These are phyloP conservation scores for Barnettozyma populi DNA, from an alignment of 805 yeast genomes.

Conservation along the genomic window DNA sequence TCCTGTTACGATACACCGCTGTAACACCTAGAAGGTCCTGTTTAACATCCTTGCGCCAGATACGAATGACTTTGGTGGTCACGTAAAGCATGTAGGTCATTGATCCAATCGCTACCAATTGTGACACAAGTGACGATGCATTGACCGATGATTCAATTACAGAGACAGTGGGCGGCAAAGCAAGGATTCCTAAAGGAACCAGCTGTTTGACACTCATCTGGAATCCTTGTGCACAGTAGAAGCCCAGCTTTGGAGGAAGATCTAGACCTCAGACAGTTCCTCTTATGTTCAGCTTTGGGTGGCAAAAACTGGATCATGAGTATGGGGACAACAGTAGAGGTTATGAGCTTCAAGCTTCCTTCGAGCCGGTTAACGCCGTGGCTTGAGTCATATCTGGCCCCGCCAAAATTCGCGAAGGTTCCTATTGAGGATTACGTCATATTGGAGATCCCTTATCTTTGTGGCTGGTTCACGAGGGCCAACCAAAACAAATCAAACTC, in stretches of 20 bases:
- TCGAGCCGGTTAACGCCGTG: background rate
- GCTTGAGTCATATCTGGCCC: background rate
- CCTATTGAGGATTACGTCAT: background rate
- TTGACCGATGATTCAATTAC: background rate
- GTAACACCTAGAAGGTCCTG: background rate
- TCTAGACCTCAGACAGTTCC: background rate
- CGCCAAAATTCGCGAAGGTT: background rate
- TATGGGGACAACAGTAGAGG: background rate
- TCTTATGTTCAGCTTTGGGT: background rate
- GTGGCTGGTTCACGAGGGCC: background rate
- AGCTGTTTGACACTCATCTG: background rate
- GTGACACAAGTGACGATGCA: slow-evolving; percentile 1
- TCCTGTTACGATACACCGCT: background rate
- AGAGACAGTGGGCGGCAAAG: background rate
- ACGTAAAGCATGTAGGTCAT: background rate
- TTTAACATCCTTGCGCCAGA: background rate
- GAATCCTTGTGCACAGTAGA: background rate
- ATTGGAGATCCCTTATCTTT: background rate
- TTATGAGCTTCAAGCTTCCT: background rate
- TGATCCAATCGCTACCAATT: background rate
- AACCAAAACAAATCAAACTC: background rate
- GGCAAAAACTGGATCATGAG: slow-evolving; percentile 1
- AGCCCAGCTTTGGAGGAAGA: background rate
- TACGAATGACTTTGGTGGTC: background rate
- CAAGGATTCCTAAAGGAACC: slow-evolving; percentile 1